These are phyloP conservation scores for Cystoderma amianthinum DNA, from an alignment of 768 basidiomycete genomes.

Conservation along the genomic window DNA sequence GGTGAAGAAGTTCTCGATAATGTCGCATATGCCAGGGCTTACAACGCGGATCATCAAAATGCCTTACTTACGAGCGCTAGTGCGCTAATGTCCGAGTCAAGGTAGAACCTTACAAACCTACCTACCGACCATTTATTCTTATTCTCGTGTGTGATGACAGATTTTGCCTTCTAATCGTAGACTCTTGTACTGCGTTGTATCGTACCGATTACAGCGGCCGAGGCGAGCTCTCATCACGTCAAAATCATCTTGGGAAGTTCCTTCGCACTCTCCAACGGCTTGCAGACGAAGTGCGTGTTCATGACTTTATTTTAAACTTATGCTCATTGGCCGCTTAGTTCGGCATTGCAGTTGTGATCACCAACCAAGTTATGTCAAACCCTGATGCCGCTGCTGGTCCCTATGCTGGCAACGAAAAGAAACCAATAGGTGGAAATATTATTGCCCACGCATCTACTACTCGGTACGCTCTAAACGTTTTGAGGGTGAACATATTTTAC, in stretches of 20 bases:
- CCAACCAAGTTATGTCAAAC: conserved; percentile 99
- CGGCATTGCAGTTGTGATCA: conserved; percentile 94
- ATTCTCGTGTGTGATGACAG: conserved; percentile 40
- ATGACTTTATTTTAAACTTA: no score
- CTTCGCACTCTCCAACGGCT: conserved; percentile 86
- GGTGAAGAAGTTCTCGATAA: conserved; percentile 98
- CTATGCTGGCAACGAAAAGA: conserved; percentile 88
- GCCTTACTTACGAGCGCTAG: conserved; percentile 85
- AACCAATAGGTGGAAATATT: conserved; percentile 98
- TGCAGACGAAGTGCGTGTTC: conserved; percentile 78
- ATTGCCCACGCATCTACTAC: conserved; percentile 99
- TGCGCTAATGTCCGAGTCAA: conserved; percentile 98
- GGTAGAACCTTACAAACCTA: conserved; percentile 47
- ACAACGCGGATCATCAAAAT: conserved; percentile 97
- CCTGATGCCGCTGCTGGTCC: conserved; percentile 91
- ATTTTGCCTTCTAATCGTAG: conserved; percentile 93
- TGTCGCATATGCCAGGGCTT: conserved; percentile 96
- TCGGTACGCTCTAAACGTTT: conserved; percentile 38
- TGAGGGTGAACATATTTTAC: conserved; percentile 3
- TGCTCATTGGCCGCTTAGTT: conserved; percentile 46
- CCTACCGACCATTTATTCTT: conserved; percentile 3
- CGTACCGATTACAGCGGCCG: conserved; percentile 94
- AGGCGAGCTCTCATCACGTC: conserved; percentile 91
- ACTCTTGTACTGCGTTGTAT: conserved; percentile 93
- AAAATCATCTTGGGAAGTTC: conserved; percentile 95